Percentiles rank a stretch among this genome's conserved stretches.
phyloP scores from a whole-genome alignment of 306 rosid genomes.

The Cajanus cajan region DNA sequence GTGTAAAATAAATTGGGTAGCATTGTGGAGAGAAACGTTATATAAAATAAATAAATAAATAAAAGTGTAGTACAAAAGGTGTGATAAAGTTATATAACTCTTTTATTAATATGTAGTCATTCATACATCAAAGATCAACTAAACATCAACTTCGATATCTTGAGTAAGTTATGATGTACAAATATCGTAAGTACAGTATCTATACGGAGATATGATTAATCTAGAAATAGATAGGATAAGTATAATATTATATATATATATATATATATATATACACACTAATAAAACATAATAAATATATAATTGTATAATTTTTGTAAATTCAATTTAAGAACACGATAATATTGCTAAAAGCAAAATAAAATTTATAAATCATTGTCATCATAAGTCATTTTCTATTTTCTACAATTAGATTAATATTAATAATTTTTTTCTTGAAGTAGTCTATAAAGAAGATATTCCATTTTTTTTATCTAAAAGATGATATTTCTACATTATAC shows the following conservation, averaged over 20 bases:
- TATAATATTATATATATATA: no score
- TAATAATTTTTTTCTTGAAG: not conserved
- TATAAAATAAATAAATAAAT: not conserved
- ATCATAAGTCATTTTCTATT: no score
- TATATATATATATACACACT: no score
- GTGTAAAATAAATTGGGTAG: not conserved
- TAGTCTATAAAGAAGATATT: not conserved
- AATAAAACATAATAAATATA: no score
- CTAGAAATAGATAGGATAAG: not conserved
- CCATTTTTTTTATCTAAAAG: not conserved
- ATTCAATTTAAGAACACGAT: not conserved
- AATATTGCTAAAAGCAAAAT: not conserved
- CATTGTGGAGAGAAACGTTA: not conserved
- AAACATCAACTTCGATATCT: not conserved
- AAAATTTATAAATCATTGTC: not conserved
- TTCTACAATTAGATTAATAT: not conserved
- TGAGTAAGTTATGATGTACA: not conserved
- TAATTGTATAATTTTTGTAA: not conserved
- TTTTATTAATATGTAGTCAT: not conserved
- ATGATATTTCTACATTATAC: not conserved
- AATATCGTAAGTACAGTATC: not conserved
- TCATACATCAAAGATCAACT: not conserved
- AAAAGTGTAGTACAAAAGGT: not conserved
- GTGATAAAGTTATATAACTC: not conserved
- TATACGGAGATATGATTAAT: no score